Evolutionary conservation across 2,329 filamentous ascomycete genomes (phyloP), one percentile per base, ranked within the genome.

Genomic region (Coniochaeta hoffmannii): DNA sequence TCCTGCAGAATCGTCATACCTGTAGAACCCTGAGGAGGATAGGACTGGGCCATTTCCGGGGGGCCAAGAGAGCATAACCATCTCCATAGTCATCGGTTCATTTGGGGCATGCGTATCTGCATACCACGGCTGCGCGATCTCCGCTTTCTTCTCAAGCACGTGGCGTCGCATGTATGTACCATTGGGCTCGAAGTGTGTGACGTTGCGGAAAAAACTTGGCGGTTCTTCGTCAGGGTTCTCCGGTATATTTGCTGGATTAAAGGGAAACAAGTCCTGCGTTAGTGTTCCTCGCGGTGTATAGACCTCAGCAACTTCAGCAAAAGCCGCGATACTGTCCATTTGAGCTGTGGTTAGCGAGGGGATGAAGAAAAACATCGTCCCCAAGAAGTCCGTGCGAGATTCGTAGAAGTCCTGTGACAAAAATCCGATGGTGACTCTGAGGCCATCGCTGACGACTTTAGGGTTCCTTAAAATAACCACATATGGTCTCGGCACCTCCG

Each of bases 371-470:
- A 54, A 50, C 1, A 53, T 50, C 15, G 55, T 56, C 14, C 55
- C 51, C 1, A 56, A n/a, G 4, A 2, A 4, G 44, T 50, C 26
- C 2, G 38, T 51, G 8, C 15, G 19, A 7, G 55, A 56, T 19
- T 56, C 55, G 22, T n/a, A 56, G 10, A 53, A 36, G 41, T 49
- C 35, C n/a, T n/a, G n/a, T n/a, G n/a, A n/a, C n/a, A n/a, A n/a
- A n/a, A n/a, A n/a, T n/a, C n/a, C n/a, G n/a, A n/a, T n/a, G n/a
- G n/a, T n/a, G n/a, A n/a, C n/a, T n/a, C n/a, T n/a, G n/a, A n/a
- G n/a, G n/a, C n/a, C n/a, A n/a, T n/a, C n/a, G n/a, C n/a, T n/a
- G n/a, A n/a, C n/a, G n/a, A n/a, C n/a, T n/a, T n/a, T n/a, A 12
- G 46, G 46, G 19, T 50, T 15, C 6, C 7, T 31, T 4, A 14